Conservation (phyloP, 345 rosid species). For the Triadica sebifera region DNA sequence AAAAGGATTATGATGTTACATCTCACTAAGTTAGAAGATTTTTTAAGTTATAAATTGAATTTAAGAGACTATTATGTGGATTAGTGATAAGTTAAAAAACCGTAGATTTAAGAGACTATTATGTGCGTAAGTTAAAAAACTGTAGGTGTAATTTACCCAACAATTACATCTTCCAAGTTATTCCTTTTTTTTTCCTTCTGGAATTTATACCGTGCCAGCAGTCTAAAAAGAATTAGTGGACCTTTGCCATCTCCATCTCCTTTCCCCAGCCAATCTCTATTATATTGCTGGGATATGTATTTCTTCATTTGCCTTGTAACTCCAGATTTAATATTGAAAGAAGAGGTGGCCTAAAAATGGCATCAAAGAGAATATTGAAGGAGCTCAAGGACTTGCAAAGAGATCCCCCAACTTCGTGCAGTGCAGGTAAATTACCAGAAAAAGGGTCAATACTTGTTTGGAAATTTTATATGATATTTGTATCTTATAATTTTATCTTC, state of each 20-base stretch:
- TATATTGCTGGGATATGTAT: constrained; percentile 15
- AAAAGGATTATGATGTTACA: too few species aligned
- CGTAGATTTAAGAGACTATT: too few species aligned
- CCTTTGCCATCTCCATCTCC: constrained; percentile 14
- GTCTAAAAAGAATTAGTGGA: constrained; percentile 24
- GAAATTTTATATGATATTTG: too few species aligned
- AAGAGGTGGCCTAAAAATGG: constrained; percentile 30
- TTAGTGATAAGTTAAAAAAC: too few species aligned
- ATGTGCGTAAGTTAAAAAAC: too few species aligned
- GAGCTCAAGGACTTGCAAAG: constrained; percentile 65
- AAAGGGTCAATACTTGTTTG: background rate
- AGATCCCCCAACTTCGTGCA: constrained; percentile 73
- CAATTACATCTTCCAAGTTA: background rate
- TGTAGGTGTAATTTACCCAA: too few species aligned
- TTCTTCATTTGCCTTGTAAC: constrained; percentile 5
- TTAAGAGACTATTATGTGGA: too few species aligned
- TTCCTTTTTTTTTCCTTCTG: constrained; percentile 23
- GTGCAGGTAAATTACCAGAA: constrained; percentile 47
- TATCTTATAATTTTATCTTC: constrained; percentile 7
- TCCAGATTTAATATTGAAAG: background rate
- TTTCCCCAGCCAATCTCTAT: background rate
- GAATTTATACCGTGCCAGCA: constrained; percentile 44
- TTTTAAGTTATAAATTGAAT: too few species aligned
- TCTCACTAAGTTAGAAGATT: too few species aligned
- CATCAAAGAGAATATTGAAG: constrained; percentile 59